Conservation (phyloP, 129 eudicot species). For the Logfia minima region DNA sequence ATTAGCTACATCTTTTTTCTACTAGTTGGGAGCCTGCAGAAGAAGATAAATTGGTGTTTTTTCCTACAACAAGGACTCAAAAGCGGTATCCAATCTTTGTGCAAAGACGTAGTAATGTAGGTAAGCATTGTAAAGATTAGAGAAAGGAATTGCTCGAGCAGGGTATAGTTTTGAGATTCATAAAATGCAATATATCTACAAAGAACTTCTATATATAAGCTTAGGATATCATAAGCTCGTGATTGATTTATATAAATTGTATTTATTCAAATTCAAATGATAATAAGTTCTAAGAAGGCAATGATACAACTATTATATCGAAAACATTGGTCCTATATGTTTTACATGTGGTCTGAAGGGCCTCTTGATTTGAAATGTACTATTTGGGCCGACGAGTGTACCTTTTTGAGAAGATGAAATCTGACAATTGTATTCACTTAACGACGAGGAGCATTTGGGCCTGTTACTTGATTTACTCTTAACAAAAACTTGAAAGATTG, state of each 20-base stretch:
- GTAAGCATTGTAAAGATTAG: slow-evolving; percentile 16
- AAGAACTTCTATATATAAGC: slow-evolving; percentile 7
- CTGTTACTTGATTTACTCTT: too few relatives aligned
- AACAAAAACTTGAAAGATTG: too few relatives aligned
- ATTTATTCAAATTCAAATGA: neutral
- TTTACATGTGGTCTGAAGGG: neutral
- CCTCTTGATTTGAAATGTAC: neutral
- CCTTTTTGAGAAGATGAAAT: too few relatives aligned
- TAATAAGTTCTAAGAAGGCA: neutral
- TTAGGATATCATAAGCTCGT: slow-evolving; percentile 7
- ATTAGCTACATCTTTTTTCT: neutral
- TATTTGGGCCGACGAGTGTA: neutral
- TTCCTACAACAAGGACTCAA: slow-evolving; percentile 85
- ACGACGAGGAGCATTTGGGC: too few relatives aligned
- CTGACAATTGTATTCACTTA: neutral
- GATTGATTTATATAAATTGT: neutral
- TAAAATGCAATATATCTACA: neutral
- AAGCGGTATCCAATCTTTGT: slow-evolving; percentile 77
- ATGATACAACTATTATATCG: neutral
- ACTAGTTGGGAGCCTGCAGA: slow-evolving; percentile 84
- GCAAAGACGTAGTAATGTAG: slow-evolving; percentile 26
- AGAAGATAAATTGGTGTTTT: slow-evolving; percentile 80
- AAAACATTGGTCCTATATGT: neutral
- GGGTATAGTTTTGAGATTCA: slow-evolving; percentile 14
- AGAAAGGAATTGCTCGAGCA: neutral